Evolutionary conservation across 345 rosid species (phyloP), one percentile per base, ranked within the genome.

Genomic region (Populus nigra): DNA sequence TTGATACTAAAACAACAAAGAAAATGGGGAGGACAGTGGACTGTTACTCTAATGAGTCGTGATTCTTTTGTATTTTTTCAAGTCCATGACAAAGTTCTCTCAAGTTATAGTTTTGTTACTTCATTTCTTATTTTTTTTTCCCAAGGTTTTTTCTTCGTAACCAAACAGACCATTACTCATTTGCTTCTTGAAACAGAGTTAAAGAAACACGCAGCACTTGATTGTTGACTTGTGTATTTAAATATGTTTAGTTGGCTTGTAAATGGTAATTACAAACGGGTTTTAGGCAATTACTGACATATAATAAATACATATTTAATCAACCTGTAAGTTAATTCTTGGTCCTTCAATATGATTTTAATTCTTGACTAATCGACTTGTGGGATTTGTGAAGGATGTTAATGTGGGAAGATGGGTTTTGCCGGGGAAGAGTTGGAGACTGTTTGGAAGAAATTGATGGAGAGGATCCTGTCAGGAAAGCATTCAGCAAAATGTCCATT

Each of bases 351-450:
- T 23, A 23, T 59, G 63, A 59, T 9, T 59, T 59, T n/a, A 59
- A 59, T n/a, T 23, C 15, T n/a, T 10, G 63, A 47, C 53, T 3
- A 43, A 43, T 43, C 7, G 47, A 55, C 61, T 33, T 22, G 29
- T n/a, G 68, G 69, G 72, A 53, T 67, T 68, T 71, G 65, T 76
- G 85, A 77, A 96, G 99, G 97, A 96, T 96, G 99, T 84, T 96
- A 93, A 96, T 96, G 99, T 96, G 99, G 99, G 99, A 96, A 91
- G 99, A 96, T 88, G 99, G 98, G 39, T 96, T 81, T 81, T 96
- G 99, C 76, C 90, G 92, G 82, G 97, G 93, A 81, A 83, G 92
- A 82, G 90, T 82, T 61, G 88, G 90, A 76, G 96, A 96, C 72
- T 87, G 97, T 80, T 25, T 85, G 83, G 98, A 96, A 78, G 94